Evolutionary conservation across 139 green algal genomes (phyloP).

Genomic region (Tetraselmis chui): DNA sequence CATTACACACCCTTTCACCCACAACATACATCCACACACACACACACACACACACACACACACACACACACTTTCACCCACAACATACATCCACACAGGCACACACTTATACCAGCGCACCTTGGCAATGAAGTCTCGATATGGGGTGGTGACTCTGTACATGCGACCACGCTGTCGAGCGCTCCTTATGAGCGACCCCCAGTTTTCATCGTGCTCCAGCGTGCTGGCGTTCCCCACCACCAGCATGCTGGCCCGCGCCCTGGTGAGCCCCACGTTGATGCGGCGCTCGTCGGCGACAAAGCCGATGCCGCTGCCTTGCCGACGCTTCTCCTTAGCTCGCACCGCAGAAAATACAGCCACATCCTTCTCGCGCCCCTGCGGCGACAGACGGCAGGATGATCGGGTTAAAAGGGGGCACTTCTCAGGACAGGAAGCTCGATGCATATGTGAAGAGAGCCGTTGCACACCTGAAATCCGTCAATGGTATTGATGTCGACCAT

Average conservation of each 20-base stretch:
- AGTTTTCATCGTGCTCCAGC: slow-evolving; percentile 46
- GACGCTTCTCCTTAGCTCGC: slow-evolving; percentile 21
- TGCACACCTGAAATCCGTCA: slow-evolving; percentile 87
- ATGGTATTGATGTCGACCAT: slow-evolving; percentile 91
- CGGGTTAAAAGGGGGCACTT: no score
- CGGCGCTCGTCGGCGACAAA: slow-evolving; percentile 83
- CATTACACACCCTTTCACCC: no score
- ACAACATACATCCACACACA: no score
- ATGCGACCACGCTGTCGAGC: slow-evolving; percentile 21
- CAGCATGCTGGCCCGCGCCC: slow-evolving; percentile 66
- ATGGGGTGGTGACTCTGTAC: slow-evolving; percentile 16
- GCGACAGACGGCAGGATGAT: background rate
- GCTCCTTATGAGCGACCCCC: slow-evolving; percentile 35
- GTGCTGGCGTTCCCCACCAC: slow-evolving; percentile 64
- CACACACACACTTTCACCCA: no score
- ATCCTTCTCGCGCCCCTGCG: slow-evolving; percentile 85
- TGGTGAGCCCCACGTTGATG: slow-evolving; percentile 87
- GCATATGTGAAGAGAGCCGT: no score
- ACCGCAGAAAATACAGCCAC: slow-evolving; percentile 77
- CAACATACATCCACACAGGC: no score
- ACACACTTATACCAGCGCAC: no score
- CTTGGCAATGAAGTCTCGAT: slow-evolving; percentile 22
- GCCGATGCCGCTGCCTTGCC: slow-evolving; percentile 41
- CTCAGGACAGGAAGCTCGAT: no score
- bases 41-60: no score